A percentile compares a stretch with the other conserved stretches of the same genome.
phyloP scores from a whole-genome alignment of 148 eudicot species.

The Chenopodium album region DNA sequence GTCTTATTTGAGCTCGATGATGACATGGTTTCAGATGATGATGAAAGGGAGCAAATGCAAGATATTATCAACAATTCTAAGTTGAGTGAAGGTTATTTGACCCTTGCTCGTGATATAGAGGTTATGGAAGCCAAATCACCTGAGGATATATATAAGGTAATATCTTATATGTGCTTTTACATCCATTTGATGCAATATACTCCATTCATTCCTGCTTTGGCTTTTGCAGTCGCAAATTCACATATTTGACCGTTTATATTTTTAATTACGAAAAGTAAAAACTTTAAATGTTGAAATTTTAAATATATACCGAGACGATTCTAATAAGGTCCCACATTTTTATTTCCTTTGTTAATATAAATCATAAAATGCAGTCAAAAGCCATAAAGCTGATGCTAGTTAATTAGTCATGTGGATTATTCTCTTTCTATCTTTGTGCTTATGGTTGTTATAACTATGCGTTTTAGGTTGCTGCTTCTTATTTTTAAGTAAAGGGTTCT shows the following conservation, averaged over 20 bases:
- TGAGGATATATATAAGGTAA: constrained; percentile 93
- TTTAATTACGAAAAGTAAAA: no score
- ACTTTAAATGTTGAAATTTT: no score
- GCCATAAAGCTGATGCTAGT: no score
- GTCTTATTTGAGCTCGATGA: constrained; percentile 79
- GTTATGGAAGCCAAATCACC: constrained; percentile 99
- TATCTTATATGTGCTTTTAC: not conserved
- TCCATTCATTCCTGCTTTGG: no score
- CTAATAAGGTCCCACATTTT: no score
- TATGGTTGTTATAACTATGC: no score
- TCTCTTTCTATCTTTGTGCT: not conserved
- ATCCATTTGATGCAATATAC: not conserved
- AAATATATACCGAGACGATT: no score
- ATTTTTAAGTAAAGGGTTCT: not conserved
- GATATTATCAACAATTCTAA: constrained; percentile 73
- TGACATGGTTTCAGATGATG: constrained; percentile 58
- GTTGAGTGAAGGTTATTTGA: constrained; percentile 88
- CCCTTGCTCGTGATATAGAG: constrained; percentile 98
- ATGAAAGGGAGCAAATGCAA: constrained; percentile 73
- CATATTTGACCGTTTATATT: no score
- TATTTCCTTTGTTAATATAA: no score
- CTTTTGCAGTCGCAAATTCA: no score
- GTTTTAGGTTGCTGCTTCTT: not conserved
- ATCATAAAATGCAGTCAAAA: no score
- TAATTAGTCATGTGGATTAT: no score